Base-by-base conservation (phyloP, 257 asterid species). In the Buddleja alternifolia region DNA sequence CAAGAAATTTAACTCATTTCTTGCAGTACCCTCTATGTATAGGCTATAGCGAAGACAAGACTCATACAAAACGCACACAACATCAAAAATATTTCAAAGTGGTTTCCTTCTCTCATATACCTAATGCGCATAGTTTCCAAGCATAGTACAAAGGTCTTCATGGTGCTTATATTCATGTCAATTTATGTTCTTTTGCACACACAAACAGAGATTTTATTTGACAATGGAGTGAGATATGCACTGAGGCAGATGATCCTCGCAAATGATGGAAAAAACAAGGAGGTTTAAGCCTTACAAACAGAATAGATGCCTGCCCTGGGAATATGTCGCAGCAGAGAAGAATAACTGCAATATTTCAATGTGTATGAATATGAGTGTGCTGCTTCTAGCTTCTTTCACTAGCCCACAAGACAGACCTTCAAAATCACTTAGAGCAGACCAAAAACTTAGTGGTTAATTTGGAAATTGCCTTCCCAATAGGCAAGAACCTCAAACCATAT, bases 271-370 rank as follows among this genome's bases (percentile, higher is more conserved):
- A 55, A 64, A 66, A 72, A 54, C 15, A 63, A 12, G 56, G 0
- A 6, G 7, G 25, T 60, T 4, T 36, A 19, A 12, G 59, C 23
- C 52, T 37, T 48, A 7, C 19, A 15, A 29, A 45, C 54, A 66
- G 16, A 60, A 53, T 41, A 48, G 59, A 48, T 56, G 20, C 21
- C 5, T 29, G 34, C 34, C 2, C 62, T 32, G 8, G 16, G 52
- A 67, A 66, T 10, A 58, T 42, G 61, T 29, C 46, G 67, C 66
- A 60, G 67, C 66, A 60, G 34, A 23, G 48, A 25, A 67, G 48
- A 53, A 14, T 16, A 63, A 25, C n/a, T 51, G 42, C 32, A 19
- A 53, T 23, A 41, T 20, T 8, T 44, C 45, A 53, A 40, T 54
- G 54, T 32, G 20, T 12, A 52, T 5, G 19, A 52, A 20, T 12